phyloP scores from a whole-genome alignment of 1,284 basidiomycete species.

The Uromyces viciae-fabae region DNA sequence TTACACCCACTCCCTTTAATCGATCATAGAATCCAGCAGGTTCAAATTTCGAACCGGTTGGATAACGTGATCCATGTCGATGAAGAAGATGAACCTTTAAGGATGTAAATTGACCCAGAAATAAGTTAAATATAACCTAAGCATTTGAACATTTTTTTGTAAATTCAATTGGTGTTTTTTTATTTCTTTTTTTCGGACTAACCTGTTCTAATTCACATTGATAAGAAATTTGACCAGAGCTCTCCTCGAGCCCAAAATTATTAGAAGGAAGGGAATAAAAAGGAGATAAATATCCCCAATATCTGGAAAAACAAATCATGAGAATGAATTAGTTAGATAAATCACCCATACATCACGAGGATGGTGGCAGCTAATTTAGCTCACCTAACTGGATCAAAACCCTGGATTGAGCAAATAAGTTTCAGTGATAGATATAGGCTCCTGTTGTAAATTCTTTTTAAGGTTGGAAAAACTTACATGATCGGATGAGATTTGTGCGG shows the following conservation, averaged over 20 bases:
- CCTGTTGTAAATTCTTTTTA: background rate
- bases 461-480: background rate
- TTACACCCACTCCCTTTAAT: slow-evolving; percentile 3
- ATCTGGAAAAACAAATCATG: background rate
- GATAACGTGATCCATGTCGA: slow-evolving; percentile 23
- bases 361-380: background rate
- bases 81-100: slow-evolving; percentile 27
- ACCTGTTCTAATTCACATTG: slow-evolving; percentile 21
- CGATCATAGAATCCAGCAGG: slow-evolving; percentile 9
- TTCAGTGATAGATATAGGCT: background rate
- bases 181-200: no score
- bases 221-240: background rate
- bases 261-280: slow-evolving; percentile 14
- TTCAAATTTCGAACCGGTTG: slow-evolving; percentile 5
- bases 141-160: no score
- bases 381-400: background rate
- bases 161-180: background rate
- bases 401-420: background rate
- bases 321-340: background rate
- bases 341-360: background rate
- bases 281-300: slow-evolving; percentile 31
- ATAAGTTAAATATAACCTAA: background rate
- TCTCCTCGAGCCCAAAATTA: slow-evolving; percentile 16
- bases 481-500: background rate
- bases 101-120: background rate